A percentile compares a stretch with the other conserved stretches of the same genome.
These are phyloP conservation scores for Phytomonas serpens DNA, from an alignment of 208 protist genomes.

Conservation along the genomic window DNA sequence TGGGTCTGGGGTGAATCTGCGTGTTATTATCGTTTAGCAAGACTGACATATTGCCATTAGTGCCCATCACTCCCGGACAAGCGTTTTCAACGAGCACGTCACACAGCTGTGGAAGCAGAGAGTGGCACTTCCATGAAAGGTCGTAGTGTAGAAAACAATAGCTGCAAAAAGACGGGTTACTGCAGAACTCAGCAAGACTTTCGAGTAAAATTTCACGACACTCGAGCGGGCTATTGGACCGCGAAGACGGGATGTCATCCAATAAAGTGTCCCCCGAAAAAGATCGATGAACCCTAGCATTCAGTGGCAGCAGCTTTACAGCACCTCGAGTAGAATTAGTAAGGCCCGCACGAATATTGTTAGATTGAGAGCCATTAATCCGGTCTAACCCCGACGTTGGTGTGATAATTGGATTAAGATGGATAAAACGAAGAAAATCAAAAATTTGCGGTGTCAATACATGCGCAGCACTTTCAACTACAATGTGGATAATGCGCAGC, in stretches of 20 bases:
- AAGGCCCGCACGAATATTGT: neutral
- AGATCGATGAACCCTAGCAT: neutral
- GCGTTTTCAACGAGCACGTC: slow-evolving; percentile 35
- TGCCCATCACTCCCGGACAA: neutral
- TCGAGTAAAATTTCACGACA: slow-evolving; percentile 77
- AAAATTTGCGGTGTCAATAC: slow-evolving; percentile 71
- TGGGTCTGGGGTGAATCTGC: neutral
- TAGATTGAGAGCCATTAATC: neutral
- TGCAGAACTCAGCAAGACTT: slow-evolving; percentile 80
- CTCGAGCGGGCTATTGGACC: slow-evolving; percentile 38
- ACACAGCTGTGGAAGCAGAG: slow-evolving; percentile 60
- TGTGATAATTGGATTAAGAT: slow-evolving; percentile 59
- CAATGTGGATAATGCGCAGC: slow-evolving; percentile 69
- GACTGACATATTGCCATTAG: neutral
- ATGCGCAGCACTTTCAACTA: slow-evolving; percentile 32
- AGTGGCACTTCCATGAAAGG: slow-evolving; percentile 61
- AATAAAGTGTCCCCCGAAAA: neutral
- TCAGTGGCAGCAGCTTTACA: neutral
- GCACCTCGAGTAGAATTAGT: neutral
- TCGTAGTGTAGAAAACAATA: slow-evolving; percentile 87
- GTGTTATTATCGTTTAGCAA: neutral
- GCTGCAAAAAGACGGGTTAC: slow-evolving; percentile 40
- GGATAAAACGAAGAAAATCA: slow-evolving; percentile 73
- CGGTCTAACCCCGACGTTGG: neutral
- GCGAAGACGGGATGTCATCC: slow-evolving; percentile 13